A percentile compares a stretch with the other conserved stretches of the same genome.
phyloP scores from a whole-genome alignment of 2,329 filamentous ascomycete species.

The Ascochyta rabiei region DNA sequence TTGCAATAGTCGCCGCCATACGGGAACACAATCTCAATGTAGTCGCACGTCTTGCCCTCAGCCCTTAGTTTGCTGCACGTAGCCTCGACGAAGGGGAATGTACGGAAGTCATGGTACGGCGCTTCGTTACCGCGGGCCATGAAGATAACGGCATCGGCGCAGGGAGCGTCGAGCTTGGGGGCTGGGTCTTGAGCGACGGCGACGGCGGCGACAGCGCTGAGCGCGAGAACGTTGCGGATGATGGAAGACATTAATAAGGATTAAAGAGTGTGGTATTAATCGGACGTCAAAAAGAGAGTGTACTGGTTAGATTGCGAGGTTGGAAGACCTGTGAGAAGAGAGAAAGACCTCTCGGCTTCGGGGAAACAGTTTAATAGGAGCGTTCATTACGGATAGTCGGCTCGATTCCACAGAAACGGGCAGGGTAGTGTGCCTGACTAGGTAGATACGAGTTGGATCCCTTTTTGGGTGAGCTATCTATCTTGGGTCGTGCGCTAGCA shows the following conservation, averaged over 20 bases:
- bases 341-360: slow-evolving; percentile 25
- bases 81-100: slow-evolving; percentile 28
- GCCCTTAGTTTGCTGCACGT: slow-evolving; percentile 29
- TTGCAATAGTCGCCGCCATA: slow-evolving; percentile 23
- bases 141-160: slow-evolving; percentile 30
- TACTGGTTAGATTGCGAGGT: slow-evolving; percentile 30
- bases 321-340: slow-evolving; percentile 28
- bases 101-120: slow-evolving; percentile 31
- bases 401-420: slow-evolving; percentile 23
- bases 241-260: slow-evolving; percentile 36
- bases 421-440: slow-evolving; percentile 29
- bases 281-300: slow-evolving; percentile 28
- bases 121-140: slow-evolving; percentile 34
- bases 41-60: slow-evolving; percentile 34
- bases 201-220: slow-evolving; percentile 32
- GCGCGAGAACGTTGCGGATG: slow-evolving; percentile 28
- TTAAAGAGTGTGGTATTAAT: slow-evolving; percentile 30
- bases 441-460: slow-evolving; percentile 23
- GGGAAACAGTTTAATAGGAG: slow-evolving; percentile 27
- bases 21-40: slow-evolving; percentile 30
- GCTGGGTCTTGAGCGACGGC: slow-evolving; percentile 38
- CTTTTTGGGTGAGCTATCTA: slow-evolving; percentile 28
- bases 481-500: slow-evolving; percentile 25
- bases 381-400: slow-evolving; percentile 22
- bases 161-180: slow-evolving; percentile 33